Evolutionary conservation across 805 yeast genomes (phyloP).

Genomic region (Pichia cabralensis): DNA sequence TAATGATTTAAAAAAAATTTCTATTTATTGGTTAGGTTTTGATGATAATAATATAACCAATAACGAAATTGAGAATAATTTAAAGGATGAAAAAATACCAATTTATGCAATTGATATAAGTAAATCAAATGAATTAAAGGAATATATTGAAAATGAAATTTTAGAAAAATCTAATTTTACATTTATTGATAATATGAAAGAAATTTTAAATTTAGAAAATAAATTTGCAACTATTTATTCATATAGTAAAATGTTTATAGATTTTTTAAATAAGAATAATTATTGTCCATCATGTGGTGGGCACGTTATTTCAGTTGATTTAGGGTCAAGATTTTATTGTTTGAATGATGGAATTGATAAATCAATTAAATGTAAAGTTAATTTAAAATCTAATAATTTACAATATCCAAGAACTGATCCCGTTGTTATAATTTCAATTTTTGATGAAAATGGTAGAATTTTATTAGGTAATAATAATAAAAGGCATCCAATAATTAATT

Average conservation of each 20-base stretch:
- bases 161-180: background rate
- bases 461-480: conserved; percentile 64
- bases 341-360: conserved; percentile 23
- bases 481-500: conserved; percentile 11
- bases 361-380: conserved; percentile 28
- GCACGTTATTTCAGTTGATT: conserved; percentile 48
- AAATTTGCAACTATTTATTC: conserved; percentile 61
- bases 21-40: conserved; percentile 7
- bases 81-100: conserved; percentile 50
- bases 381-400: conserved; percentile 47
- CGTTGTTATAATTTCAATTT: conserved; percentile 72
- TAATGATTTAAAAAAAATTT: conserved; percentile 1
- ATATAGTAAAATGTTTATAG: conserved; percentile 75
- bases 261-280: conserved; percentile 68
- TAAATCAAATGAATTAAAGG: conserved; percentile 11
- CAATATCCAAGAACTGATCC: conserved; percentile 92
- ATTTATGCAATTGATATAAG: conserved; percentile 54
- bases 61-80: conserved; percentile 13
- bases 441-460: conserved; percentile 49
- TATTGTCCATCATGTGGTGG: conserved; percentile 87
- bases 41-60: conserved; percentile 2
- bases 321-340: conserved; percentile 56
- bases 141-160: conserved; percentile 1
- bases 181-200: conserved; percentile 5
- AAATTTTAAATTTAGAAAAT: conserved; percentile 17